Evolutionary conservation across 192 early-diverging fungal species (phyloP).

Genomic region (Funneliformis geosporum): DNA sequence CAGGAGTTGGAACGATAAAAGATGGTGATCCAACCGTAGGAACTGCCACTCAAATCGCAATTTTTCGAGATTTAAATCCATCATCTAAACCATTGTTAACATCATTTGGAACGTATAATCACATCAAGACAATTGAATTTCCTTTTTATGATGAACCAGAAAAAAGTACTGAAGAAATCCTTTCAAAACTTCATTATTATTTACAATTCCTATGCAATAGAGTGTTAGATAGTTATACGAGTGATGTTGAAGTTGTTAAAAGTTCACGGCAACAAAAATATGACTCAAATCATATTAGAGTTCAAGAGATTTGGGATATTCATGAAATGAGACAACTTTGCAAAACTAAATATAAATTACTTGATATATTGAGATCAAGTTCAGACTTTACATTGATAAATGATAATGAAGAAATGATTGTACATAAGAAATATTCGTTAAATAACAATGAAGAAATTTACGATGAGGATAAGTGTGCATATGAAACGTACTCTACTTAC

Average conservation of each 20-base stretch:
- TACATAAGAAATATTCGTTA: constrained; percentile 15
- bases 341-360: background rate
- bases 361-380: background rate
- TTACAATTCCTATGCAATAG: constrained; percentile 36
- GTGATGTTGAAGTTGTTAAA: background rate
- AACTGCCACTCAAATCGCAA: constrained; percentile 75
- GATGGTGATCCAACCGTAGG: constrained; percentile 51
- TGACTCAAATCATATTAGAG: constrained; percentile 1
- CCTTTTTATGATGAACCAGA: constrained; percentile 51
- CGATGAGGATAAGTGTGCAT: constrained; percentile 12
- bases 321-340: constrained; percentile 23
- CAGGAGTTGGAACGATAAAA: constrained; percentile 62
- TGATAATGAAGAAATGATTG: background rate
- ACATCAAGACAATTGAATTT: constrained; percentile 51
- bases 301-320: constrained; percentile 28
- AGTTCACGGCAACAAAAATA: background rate
- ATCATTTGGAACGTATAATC: constrained; percentile 24
- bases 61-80: constrained; percentile 46
- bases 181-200: constrained; percentile 40
- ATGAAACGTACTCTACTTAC: no score
- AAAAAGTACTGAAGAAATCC: constrained; percentile 37
- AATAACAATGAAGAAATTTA: background rate
- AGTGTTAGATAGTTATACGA: background rate
- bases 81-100: background rate
- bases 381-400: constrained; percentile 23